Percentiles rank a stretch among this genome's conserved stretches.
phyloP scores from a whole-genome alignment of 495 filamentous ascomycete species.

The Penicillium crystallinum region DNA sequence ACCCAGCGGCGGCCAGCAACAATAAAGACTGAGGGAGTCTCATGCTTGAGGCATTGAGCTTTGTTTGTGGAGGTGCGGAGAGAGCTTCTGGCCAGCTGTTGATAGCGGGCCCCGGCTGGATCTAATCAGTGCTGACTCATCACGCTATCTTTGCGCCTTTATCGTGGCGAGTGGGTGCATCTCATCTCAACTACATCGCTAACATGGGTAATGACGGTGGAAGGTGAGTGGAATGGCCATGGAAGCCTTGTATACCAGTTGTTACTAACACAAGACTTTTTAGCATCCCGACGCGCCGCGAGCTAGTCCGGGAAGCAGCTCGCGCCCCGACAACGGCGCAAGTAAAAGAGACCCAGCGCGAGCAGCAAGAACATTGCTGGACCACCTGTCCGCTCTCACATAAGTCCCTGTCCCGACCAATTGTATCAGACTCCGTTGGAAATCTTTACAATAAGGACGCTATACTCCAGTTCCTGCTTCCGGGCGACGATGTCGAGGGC shows the following conservation, averaged over 20 bases:
- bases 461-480: constrained; percentile 74
- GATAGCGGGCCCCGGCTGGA: constrained; percentile 15
- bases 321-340: constrained; percentile 78
- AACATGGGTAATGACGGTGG: constrained; percentile 97
- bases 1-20: constrained; percentile 35
- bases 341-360: constrained; percentile 79
- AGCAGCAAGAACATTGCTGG: constrained; percentile 82
- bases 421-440: constrained; percentile 81
- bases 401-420: constrained; percentile 60
- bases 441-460: constrained; percentile 95
- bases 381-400: constrained; percentile 79
- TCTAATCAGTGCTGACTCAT: constrained; percentile 28
- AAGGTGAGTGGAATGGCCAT: constrained; percentile 39
- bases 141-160: constrained; percentile 17
- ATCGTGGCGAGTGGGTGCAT: constrained; percentile 19
- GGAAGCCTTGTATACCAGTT: not conserved
- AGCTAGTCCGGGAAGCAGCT: constrained; percentile 88
- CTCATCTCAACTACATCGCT: constrained; percentile 3
- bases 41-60: constrained; percentile 45
- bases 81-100: constrained; percentile 41
- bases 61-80: constrained; percentile 23
- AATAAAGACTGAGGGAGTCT: constrained; percentile 38
- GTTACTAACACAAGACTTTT: not conserved
- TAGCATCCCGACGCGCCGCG: constrained; percentile 87
- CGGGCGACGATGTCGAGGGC: constrained; percentile 50